phyloP scores from a whole-genome alignment of 2,329 filamentous ascomycete species.

The Annulohypoxylon truncatum region DNA sequence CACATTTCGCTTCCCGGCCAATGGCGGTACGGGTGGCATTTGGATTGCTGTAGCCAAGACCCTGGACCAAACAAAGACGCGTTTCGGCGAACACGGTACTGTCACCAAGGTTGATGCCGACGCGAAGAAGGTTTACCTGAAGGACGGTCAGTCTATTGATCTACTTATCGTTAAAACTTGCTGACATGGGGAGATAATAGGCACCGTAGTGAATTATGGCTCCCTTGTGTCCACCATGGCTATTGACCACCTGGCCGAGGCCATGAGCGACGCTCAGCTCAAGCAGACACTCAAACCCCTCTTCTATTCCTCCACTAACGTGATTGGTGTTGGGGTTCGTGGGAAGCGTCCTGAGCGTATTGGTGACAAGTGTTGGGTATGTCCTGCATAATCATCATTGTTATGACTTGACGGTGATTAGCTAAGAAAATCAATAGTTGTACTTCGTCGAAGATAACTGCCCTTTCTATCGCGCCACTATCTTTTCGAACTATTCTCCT shows the following conservation, averaged over 20 bases:
- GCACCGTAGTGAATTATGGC: constrained; percentile 88
- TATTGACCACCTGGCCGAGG: constrained; percentile 86
- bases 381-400: constrained; percentile 48
- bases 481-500: constrained; percentile 99
- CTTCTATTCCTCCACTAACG: constrained; percentile 97
- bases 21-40: constrained; percentile 96
- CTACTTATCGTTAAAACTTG: neutral
- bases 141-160: constrained; percentile 59
- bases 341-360: constrained; percentile 93
- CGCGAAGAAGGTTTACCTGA: constrained; percentile 83
- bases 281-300: constrained; percentile 78
- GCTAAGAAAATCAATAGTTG: constrained; percentile 65
- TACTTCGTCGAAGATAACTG: constrained; percentile 99
- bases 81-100: constrained; percentile 85
- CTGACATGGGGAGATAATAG: constrained; percentile 49
- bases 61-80: constrained; percentile 88
- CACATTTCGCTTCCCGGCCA: constrained; percentile 97
- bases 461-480: constrained; percentile 98
- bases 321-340: constrained; percentile 94
- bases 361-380: constrained; percentile 98
- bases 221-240: constrained; percentile 97
- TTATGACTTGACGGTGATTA: constrained; percentile 22
- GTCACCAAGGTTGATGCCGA: constrained; percentile 89
- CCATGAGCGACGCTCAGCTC: constrained; percentile 88
- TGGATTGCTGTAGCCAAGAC: constrained; percentile 98